A percentile compares a stretch with the other conserved stretches of the same genome.
phyloP scores from a whole-genome alignment of 2,329 filamentous ascomycete species.

The Alternaria conjuncta region DNA sequence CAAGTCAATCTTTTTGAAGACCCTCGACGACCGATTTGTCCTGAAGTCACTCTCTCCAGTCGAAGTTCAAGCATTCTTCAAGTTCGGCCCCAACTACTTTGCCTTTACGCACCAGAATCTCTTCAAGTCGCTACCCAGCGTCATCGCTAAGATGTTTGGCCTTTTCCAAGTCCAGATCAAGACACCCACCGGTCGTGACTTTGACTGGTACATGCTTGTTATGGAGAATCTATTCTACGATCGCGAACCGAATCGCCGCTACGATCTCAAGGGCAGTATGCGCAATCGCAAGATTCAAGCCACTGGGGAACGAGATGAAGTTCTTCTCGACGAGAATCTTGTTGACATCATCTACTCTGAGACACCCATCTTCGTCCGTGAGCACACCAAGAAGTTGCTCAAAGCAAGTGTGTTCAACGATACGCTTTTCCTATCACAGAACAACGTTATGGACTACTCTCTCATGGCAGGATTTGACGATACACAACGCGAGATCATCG shows the following conservation, averaged over 20 bases:
- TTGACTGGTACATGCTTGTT: constrained; percentile 90
- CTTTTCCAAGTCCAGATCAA: constrained; percentile 98
- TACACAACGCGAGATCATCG: constrained; percentile 84
- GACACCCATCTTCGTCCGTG: constrained; percentile 90
- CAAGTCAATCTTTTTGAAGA: constrained; percentile 96
- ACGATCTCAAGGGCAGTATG: constrained; percentile 98
- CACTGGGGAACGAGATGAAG: constrained; percentile 94
- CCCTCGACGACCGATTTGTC: constrained; percentile 90
- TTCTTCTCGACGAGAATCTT: constrained; percentile 97
- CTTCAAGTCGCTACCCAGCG: constrained; percentile 90
- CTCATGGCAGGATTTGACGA: constrained; percentile 99
- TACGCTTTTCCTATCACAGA: constrained; percentile 89
- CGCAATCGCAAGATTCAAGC: constrained; percentile 96
- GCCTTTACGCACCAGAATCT: constrained; percentile 95
- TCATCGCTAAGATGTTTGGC: constrained; percentile 98
- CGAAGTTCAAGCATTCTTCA: constrained; percentile 91
- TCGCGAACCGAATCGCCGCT: constrained; percentile 76
- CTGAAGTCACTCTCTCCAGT: constrained; percentile 89
- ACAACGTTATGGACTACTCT: constrained; percentile 99
- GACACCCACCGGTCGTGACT: constrained; percentile 92
- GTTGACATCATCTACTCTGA: constrained; percentile 96
- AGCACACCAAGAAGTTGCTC: constrained; percentile 94
- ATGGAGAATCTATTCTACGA: constrained; percentile 99
- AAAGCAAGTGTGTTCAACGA: constrained; percentile 96
- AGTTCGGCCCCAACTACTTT: constrained; percentile 96